A percentile compares a stretch with the other conserved stretches of the same genome.
These are phyloP conservation scores for Dioscorea zingiberensis DNA, from an alignment of 106 monocot species.

Conservation along the genomic window DNA sequence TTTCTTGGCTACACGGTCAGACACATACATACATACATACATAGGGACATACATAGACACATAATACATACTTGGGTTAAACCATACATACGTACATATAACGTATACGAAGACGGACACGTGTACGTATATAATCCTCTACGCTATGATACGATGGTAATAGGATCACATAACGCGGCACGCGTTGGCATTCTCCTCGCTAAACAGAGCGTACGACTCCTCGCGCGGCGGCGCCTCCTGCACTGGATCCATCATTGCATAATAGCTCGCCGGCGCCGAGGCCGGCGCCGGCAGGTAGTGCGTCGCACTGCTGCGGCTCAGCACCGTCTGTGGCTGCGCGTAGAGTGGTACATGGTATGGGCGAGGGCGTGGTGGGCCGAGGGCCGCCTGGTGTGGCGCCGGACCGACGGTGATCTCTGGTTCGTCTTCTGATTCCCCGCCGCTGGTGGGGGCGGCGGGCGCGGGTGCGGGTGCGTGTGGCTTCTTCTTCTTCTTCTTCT, in stretches of 20 bases:
- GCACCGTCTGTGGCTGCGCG: constrained; percentile 15
- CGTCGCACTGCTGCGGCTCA: constrained; percentile 35
- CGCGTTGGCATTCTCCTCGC: constrained; percentile 28
- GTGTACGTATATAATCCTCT: too few relatives aligned
- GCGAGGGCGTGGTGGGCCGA: background rate
- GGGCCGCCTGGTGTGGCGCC: background rate
- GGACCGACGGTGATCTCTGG: background rate
- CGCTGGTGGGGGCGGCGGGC: background rate
- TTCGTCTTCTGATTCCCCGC: background rate
- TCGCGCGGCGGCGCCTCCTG: background rate
- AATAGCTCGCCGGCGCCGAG: constrained; percentile 1
- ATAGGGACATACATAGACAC: too few relatives aligned
- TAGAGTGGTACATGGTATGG: constrained; percentile 9
- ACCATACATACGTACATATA: too few relatives aligned
- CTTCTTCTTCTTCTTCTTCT: constrained; percentile 8
- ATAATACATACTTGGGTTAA: too few relatives aligned
- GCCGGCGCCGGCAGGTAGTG: constrained; percentile 13
- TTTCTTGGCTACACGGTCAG: too few relatives aligned
- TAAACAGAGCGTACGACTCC: constrained; percentile 17
- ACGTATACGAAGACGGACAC: too few relatives aligned
- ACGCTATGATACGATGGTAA: too few relatives aligned
- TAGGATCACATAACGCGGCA: constrained; percentile 30
- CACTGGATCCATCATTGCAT: background rate
- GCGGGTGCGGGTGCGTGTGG: background rate
- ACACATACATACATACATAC: too few relatives aligned